phyloP scores from a whole-genome alignment of 169 alveolate genomes.

The Plasmodium yoelii region DNA sequence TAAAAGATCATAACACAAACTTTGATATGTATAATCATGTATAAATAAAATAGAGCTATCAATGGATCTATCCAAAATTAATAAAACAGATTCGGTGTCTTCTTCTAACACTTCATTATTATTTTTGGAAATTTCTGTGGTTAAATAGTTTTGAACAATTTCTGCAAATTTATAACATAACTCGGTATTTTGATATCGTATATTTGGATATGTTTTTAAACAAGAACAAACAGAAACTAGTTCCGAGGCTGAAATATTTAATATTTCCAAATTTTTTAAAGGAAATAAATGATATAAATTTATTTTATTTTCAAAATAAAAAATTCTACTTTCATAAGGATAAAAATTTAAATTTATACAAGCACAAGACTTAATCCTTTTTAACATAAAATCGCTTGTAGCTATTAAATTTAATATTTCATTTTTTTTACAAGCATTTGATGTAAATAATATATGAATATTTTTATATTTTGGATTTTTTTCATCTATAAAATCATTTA shows the following conservation, averaged over 20 bases:
- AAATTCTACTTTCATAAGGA: constrained; percentile 85
- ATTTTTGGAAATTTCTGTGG: neutral
- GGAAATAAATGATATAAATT: constrained; percentile 73
- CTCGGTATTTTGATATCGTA: constrained; percentile 26
- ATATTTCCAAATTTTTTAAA: constrained; percentile 22
- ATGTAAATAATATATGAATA: constrained; percentile 80
- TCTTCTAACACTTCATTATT: neutral
- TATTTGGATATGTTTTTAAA: constrained; percentile 29
- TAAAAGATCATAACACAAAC: constrained; percentile 86
- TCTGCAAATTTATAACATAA: constrained; percentile 64
- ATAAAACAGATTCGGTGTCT: constrained; percentile 59
- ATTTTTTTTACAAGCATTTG: constrained; percentile 76
- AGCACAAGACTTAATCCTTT: constrained; percentile 79
- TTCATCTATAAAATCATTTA: constrained; percentile 77
- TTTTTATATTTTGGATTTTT: constrained; percentile 76
- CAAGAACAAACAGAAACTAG: constrained; percentile 50
- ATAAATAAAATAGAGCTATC: constrained; percentile 84
- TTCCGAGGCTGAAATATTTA: constrained; percentile 2
- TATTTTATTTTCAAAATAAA: constrained; percentile 77
- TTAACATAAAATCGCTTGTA: constrained; percentile 62
- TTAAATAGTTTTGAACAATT: constrained; percentile 3
- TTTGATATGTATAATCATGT: constrained; percentile 90
- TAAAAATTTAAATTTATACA: constrained; percentile 85
- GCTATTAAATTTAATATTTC: constrained; percentile 78
- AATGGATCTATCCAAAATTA: constrained; percentile 84